Evolutionary conservation across 495 filamentous ascomycete species (phyloP).

Genomic region (Neurospora tetrasperma): DNA sequence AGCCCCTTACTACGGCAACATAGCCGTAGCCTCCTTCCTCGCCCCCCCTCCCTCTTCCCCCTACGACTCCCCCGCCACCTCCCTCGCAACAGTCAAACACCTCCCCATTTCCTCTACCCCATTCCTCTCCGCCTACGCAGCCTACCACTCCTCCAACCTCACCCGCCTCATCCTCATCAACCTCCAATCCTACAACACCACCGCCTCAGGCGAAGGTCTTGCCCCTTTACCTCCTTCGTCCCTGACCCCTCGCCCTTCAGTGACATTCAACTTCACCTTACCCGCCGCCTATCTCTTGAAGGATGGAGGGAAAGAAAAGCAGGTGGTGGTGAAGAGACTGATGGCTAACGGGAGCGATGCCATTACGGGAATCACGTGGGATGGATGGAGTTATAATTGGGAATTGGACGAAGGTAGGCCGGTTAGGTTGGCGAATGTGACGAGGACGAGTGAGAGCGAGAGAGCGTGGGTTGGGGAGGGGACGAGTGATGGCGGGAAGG

Average conservation of each 20-base stretch:
- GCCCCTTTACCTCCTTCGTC: constrained; percentile 12
- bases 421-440: constrained; percentile 46
- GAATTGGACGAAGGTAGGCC: constrained; percentile 47
- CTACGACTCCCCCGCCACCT: background rate
- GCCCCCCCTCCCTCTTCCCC: constrained; percentile 22
- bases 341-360: constrained; percentile 55
- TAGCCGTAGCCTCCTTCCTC: constrained; percentile 49
- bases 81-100: constrained; percentile 28
- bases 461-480: constrained; percentile 26
- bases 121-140: constrained; percentile 48
- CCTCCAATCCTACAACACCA: constrained; percentile 51
- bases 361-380: constrained; percentile 49
- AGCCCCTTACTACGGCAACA: constrained; percentile 56
- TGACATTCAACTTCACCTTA: constrained; percentile 35
- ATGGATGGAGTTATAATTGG: constrained; percentile 55
- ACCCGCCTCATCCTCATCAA: constrained; percentile 48
- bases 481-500: constrained; percentile 31
- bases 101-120: constrained; percentile 34
- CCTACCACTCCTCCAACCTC: constrained; percentile 38
- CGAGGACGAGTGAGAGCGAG: constrained; percentile 35
- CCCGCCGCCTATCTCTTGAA: background rate
- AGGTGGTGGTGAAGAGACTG: constrained; percentile 36
- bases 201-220: constrained; percentile 30
- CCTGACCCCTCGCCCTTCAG: constrained; percentile 17
- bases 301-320: background rate